These are phyloP conservation scores for Casaregolazyma suthepensis DNA, from an alignment of 1,139 yeast species.

Conservation along the genomic window DNA sequence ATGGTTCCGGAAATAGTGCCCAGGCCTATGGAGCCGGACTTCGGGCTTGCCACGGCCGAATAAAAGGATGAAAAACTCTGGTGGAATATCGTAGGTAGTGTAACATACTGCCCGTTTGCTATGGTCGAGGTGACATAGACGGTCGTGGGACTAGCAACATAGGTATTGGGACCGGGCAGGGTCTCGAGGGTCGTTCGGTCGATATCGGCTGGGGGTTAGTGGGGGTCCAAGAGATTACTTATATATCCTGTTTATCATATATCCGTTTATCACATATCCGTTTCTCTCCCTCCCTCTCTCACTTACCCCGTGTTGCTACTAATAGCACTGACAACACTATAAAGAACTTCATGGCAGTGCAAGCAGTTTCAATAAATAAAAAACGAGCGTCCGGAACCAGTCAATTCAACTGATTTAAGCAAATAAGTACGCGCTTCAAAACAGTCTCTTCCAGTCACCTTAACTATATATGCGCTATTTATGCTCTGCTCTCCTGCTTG, in stretches of 20 bases:
- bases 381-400: not conserved
- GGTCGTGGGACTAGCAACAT: slow-evolving; percentile 31
- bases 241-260: not conserved
- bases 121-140: slow-evolving; percentile 53
- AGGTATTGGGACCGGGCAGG: slow-evolving; percentile 11
- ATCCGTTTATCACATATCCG: not conserved
- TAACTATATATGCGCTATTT: not conserved
- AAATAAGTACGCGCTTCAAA: not conserved
- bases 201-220: slow-evolving; percentile 8
- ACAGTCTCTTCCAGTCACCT: not conserved
- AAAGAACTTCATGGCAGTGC: not conserved
- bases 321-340: not conserved
- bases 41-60: slow-evolving; percentile 36
- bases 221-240: slow-evolving; percentile 2
- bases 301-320: not conserved
- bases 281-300: too few relatives aligned
- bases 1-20: slow-evolving; percentile 52
- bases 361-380: not conserved
- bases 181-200: slow-evolving; percentile 16
- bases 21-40: slow-evolving; percentile 52
- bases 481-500: not conserved
- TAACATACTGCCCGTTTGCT: slow-evolving; percentile 36
- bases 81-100: slow-evolving; percentile 39
- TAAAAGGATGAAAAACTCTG: slow-evolving; percentile 45
- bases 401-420: not conserved